A percentile compares a stretch with the other conserved stretches of the same genome.
These are phyloP conservation scores for Mycosphaerella sp. DNA, from an alignment of 2,329 filamentous ascomycete genomes.

Conservation along the genomic window DNA sequence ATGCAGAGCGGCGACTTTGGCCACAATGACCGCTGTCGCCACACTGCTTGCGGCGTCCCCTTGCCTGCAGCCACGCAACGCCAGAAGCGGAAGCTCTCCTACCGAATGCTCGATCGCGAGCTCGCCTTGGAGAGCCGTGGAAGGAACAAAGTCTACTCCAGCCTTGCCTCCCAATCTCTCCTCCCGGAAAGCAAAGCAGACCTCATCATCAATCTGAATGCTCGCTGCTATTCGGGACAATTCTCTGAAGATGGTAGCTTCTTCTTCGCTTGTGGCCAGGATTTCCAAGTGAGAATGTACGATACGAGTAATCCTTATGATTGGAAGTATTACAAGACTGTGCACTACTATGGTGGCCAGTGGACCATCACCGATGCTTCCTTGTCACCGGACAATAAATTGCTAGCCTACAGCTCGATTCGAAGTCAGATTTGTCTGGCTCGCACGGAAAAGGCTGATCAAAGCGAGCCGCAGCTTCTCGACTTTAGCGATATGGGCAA, in stretches of 20 bases:
- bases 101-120: conserved; percentile 73
- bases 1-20: conserved; percentile 84
- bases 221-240: conserved; percentile 87
- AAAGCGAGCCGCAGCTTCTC: conserved; percentile 71
- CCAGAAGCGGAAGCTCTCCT: conserved; percentile 56
- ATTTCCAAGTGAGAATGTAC: conserved; percentile 94
- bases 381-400: conserved; percentile 83
- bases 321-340: conserved; percentile 92
- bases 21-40: conserved; percentile 50
- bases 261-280: conserved; percentile 87
- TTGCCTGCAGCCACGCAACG: conserved; percentile 39
- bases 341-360: conserved; percentile 85
- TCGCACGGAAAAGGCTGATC: conserved; percentile 76
- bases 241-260: conserved; percentile 97
- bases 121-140: conserved; percentile 61
- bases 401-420: conserved; percentile 87
- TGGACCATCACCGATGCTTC: conserved; percentile 97
- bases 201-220: conserved; percentile 79
- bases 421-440: conserved; percentile 77
- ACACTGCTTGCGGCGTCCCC: conserved; percentile 42
- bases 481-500: conserved; percentile 57
- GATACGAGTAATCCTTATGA: conserved; percentile 92
- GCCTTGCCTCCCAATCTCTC: conserved; percentile 62
- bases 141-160: conserved; percentile 55
- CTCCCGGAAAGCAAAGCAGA: conserved; percentile 74